Base-by-base conservation (phyloP, 1,139 yeast genomes). In the Wickerhamomyces sp. region DNA sequence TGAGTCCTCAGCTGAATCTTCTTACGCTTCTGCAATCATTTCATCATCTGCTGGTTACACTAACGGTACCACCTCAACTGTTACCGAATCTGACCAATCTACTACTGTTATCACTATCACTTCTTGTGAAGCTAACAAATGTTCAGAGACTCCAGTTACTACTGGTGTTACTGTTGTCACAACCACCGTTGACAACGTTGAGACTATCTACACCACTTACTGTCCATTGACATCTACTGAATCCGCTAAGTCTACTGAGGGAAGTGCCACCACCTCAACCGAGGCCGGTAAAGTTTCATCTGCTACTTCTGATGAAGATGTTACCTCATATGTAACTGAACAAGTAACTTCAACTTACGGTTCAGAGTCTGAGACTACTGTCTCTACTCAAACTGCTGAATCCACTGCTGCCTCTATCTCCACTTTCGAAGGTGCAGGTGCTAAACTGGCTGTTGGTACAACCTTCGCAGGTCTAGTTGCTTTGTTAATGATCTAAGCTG, bases 141-240 rank as follows among this genome's bases (percentile, higher is more conserved):
- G 45, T 28, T 32, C 38, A 6, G 23, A 38, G 19, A 24, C 29
- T 11, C 29, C 41, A 4, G 35, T 32, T 17, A 42, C 44, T 17
- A 45, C 44, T 11, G 41, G 34, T 25, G 28, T 35, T n/a, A 61
- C 70, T 33, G 64, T 68, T 32, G 55, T 61, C 33, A 58, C 64
- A 36, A 62, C 70, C 30, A 55, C 60, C 17, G 52, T 40, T 32
- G 35, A 39, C 9, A 36, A 40, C 24, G 24, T 16, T 13, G 31
- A 26, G 13, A 33, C 40, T 12, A 23, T 32, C 30, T 35, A 32
- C 32, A 39, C 42, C 26, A 39, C 44, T 14, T 36, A 36, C 28
- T 38, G 40, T 20, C 40, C 42, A 33, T 12, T 29, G 15, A 28
- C 46, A 26, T 32, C 40, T 6, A 43, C 47, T 25, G 43, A 32